Conservation (phyloP, 2,329 filamentous ascomycete species). For the Knufia fluminis region DNA sequence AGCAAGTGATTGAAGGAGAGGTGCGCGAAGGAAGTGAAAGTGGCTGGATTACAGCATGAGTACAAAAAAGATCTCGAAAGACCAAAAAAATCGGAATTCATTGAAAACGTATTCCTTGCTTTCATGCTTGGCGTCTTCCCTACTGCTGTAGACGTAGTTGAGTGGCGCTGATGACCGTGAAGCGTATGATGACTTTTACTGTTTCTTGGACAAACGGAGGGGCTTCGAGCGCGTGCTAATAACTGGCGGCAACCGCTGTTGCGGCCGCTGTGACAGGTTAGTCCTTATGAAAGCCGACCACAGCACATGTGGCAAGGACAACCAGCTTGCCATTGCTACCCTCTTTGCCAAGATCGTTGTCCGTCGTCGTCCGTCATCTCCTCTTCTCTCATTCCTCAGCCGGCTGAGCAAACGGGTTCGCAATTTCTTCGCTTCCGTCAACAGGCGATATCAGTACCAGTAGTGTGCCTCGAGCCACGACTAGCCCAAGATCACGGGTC, state of each 20-base stretch:
- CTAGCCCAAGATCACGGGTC: constrained; percentile 69
- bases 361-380: too few relatives aligned
- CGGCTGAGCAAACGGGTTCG: constrained; percentile 77
- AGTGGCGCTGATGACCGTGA: too few relatives aligned
- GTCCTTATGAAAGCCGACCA: too few relatives aligned
- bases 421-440: constrained; percentile 90
- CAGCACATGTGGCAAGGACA: too few relatives aligned
- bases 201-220: too few relatives aligned
- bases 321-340: too few relatives aligned
- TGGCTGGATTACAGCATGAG: constrained; percentile 8
- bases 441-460: constrained; percentile 87
- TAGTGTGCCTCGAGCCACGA: constrained; percentile 84
- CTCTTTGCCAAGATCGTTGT: too few relatives aligned
- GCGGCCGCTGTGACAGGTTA: too few relatives aligned
- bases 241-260: too few relatives aligned
- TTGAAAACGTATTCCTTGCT: neutral
- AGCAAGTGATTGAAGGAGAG: neutral
- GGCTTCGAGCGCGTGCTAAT: too few relatives aligned
- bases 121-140: neutral
- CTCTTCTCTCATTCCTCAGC: constrained; percentile 55
- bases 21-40: constrained; percentile 3
- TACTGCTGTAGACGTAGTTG: too few relatives aligned
- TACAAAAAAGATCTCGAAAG: neutral
- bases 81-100: constrained; percentile 1
- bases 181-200: too few relatives aligned